Base-by-base conservation (phyloP, 164 flowering plant species). In the Berberis vulgaris region DNA sequence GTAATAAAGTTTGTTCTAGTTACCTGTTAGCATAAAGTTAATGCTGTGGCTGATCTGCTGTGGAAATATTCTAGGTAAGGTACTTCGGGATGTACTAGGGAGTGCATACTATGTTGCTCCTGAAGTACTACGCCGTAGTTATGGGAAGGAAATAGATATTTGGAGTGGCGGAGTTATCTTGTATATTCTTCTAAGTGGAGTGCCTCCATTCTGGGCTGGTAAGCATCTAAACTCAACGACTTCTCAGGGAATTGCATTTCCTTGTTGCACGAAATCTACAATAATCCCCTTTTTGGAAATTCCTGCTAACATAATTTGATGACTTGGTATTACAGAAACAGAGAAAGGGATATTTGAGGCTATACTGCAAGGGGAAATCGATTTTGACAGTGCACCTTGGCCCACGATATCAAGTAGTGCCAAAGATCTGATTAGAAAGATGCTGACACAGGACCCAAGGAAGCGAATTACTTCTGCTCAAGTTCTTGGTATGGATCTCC, bases 311-410 rank as follows among this genome's bases (percentile, higher is more conserved):
- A 11, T 10, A 7, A 0, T 52, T 7, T 26, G 13, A 52, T 52
- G n/a, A 52, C 10, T 3, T 7, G 55, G n/a, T 47, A 54, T 64
- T 71, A 39, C 81, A 90, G 97, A 88, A 69, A 88, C 83, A 6
- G 97, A 88, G 75, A 83, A 78, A 70, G 92, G 91, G 26, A 84
- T 90, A 68, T 88, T 88, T 75, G 86, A 88, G 75, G 86, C 92
- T 49, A 75, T 90, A 58, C 60, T 82, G 76, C 61, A 80, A 74
- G 97, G 97, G 62, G 69, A 83, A 0, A 79, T 90, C 59, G 93
- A 88, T 69, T 85, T 90, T 73, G 84, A 80, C 54, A 77, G 79
- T 64, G 46, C 75, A 52, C 97, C 97, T 0, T 90, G 95, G 95
- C 95, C 97, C 45, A 72, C 83, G 40, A 86, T 90, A 63, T 86